Evolutionary conservation across 768 basidiomycete genomes (phyloP), one percentile per base, ranked within the genome.

Genomic region (Mrakia frigida): DNA sequence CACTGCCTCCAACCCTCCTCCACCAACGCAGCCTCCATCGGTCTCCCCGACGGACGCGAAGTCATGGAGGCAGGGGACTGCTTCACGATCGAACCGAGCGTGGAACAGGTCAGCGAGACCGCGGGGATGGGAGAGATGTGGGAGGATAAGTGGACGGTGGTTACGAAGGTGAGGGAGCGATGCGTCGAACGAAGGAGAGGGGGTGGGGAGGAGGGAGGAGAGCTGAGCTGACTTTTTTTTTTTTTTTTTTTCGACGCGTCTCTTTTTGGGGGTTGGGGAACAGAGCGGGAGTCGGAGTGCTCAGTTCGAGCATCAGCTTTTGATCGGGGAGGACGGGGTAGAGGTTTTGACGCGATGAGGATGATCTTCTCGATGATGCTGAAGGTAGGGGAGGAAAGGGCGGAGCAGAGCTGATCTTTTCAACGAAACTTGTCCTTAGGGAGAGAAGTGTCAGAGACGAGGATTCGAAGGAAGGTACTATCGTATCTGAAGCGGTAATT

Each of bases 121-220:
- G 70, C 37, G 9, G 86, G 92, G 0, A 81, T 84, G 35, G 88
- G 88, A 3, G 90, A 90, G 88, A 88, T 92, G 75, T 95, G 92
- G 82, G 92, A 92, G 2, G 94, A 96, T 81, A 92, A 92, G 35
- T 96, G 94, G 94, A 94, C 93, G 3, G 89, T 91, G n/a, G 91
- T 91, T 0, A 94, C 93, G 0, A 89, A 91, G 85, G 94, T 89
- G 81, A 73, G 88, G n/a, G n/a, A n/a, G n/a, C n/a, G n/a, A n/a
- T n/a, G n/a, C n/a, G n/a, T n/a, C n/a, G n/a, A n/a, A n/a, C n/a
- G 37, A 21, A 28, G 23, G 25, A 9, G 21, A n/a, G 37, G 10
- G 39, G 3, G 67, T 2, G 6, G 23, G 67, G 13, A 9, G 21
- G 21, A 1, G 11, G 35, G 13, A 11, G 13, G 37, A 21, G 35